These are phyloP conservation scores for Lablab purpureus DNA, from an alignment of 306 rosid genomes.

Conservation along the genomic window DNA sequence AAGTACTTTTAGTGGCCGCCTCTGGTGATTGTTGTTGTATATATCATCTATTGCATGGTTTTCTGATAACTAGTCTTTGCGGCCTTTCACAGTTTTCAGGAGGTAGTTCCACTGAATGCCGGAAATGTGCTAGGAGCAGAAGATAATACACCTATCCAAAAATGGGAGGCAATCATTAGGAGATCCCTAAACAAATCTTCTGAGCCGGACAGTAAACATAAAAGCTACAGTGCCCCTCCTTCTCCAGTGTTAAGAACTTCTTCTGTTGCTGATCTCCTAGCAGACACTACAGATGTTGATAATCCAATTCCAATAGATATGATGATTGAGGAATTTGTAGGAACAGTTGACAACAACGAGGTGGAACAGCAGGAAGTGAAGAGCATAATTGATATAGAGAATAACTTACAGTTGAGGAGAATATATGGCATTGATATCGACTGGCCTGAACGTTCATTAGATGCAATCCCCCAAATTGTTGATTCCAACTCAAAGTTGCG, in stretches of 20 bases:
- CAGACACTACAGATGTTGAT: conserved; percentile 58
- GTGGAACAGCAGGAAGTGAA: conserved; percentile 53
- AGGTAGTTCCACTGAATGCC: conserved; percentile 94
- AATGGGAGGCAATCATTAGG: conserved; percentile 94
- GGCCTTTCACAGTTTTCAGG: conserved; percentile 75
- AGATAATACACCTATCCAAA: conserved; percentile 76
- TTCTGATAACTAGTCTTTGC: conserved; percentile 28
- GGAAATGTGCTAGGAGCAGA: conserved; percentile 97
- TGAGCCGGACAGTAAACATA: conserved; percentile 68
- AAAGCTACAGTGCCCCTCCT: conserved; percentile 90
- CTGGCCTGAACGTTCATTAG: conserved; percentile 94
- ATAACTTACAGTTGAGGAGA: conserved; percentile 63
- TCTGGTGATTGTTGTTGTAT: neutral
- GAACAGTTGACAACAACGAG: conserved; percentile 43
- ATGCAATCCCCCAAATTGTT: conserved; percentile 74
- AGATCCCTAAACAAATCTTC: conserved; percentile 76
- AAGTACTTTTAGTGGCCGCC: neutral
- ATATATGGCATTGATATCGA: conserved; percentile 74
- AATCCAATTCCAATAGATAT: conserved; percentile 65
- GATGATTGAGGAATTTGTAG: conserved; percentile 51
- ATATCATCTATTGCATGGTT: conserved; percentile 31
- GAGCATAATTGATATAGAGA: conserved; percentile 55
- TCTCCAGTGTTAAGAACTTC: conserved; percentile 88
- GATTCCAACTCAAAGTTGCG: conserved; percentile 72
- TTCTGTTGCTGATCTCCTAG: conserved; percentile 78